Percentiles rank a stretch among this genome's conserved stretches.
Conservation (phyloP, 2,329 filamentous ascomycete species). For the Trichoderma brevicompactum region DNA sequence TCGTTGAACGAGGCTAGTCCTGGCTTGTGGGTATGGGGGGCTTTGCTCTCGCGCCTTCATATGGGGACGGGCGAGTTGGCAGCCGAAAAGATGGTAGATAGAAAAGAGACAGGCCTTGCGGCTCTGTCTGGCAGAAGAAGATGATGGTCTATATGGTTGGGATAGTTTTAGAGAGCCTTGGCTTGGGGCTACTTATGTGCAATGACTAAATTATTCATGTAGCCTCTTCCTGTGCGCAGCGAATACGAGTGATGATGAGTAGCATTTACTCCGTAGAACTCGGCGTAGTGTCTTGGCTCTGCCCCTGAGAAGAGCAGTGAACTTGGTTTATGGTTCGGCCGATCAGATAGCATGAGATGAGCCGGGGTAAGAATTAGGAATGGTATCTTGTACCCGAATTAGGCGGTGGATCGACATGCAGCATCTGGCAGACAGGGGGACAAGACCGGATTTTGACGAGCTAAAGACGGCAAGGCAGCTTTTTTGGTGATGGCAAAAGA, state of each 20-base stretch:
- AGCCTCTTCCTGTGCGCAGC: neutral
- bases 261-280: neutral
- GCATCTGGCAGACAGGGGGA: conserved; percentile 1
- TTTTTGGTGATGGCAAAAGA: neutral
- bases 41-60: neutral
- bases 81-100: neutral
- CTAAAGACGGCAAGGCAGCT: neutral
- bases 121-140: neutral
- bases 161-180: conserved; percentile 12
- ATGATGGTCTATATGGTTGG: neutral
- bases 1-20: neutral
- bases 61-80: neutral
- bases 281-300: neutral
- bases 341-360: neutral
- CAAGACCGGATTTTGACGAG: neutral
- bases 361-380: neutral
- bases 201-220: conserved; percentile 13
- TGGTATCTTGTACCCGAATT: neutral
- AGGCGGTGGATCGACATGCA: neutral
- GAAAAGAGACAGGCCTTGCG: conserved; percentile 3
- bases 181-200: conserved; percentile 14
- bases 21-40: neutral
- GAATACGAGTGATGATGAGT: neutral
- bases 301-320: neutral
- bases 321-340: neutral